Evolutionary conservation across 177 flowering plant species (phyloP).

Genomic region (Vitis hybrid): DNA sequence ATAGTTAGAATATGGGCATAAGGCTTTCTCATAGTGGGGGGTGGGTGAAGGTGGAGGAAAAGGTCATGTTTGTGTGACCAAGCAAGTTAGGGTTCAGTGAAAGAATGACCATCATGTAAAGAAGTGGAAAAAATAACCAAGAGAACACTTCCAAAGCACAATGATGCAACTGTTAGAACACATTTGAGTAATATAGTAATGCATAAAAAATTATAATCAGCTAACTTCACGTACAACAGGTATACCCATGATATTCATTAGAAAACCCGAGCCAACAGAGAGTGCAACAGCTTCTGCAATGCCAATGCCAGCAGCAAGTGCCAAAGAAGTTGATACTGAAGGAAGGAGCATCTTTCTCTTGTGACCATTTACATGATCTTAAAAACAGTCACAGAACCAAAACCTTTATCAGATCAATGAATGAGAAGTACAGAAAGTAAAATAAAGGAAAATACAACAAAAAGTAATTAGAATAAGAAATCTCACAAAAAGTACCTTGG

Average conservation of each 20-base stretch:
- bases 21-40: too few relatives aligned
- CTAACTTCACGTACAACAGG: conserved; percentile 71
- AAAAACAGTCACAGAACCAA: conserved; percentile 8
- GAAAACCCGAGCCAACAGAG: conserved; percentile 66
- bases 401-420: conserved; percentile 6
- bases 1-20: too few relatives aligned
- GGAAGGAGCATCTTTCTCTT: conserved; percentile 62
- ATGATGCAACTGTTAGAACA: too few relatives aligned
- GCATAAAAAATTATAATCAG: conserved; percentile 18
- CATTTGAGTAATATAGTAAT: background rate
- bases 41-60: too few relatives aligned
- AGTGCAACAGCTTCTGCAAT: conserved; percentile 78
- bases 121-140: too few relatives aligned
- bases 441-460: conserved; percentile 2
- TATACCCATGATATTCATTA: conserved; percentile 95
- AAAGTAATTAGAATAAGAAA: background rate
- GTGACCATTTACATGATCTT: conserved; percentile 21
- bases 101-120: too few relatives aligned
- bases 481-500: conserved; percentile 26
- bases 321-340: conserved; percentile 79
- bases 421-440: background rate
- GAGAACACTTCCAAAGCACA: too few relatives aligned
- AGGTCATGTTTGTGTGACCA: too few relatives aligned
- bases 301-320: conserved; percentile 81
- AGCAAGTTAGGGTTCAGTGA: too few relatives aligned